Percentiles rank a stretch among this genome's conserved stretches.
Evolutionary conservation across 164 flowering plant species (phyloP).

Genomic region (Vitis rupestris): DNA sequence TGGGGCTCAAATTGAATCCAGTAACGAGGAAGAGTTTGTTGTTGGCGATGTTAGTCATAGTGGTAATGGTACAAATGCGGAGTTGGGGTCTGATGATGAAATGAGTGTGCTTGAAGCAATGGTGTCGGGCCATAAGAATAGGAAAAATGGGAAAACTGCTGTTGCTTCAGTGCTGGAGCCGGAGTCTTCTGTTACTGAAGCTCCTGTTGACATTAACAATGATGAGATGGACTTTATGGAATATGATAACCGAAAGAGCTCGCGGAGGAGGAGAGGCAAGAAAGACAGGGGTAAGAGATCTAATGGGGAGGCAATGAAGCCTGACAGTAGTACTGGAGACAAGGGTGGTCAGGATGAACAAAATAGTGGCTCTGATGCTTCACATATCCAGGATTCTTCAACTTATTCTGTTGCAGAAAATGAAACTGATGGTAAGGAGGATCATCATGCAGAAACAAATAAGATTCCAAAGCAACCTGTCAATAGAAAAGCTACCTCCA

Average conservation of each 20-base stretch:
- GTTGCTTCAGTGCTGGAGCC: slow-evolving; percentile 15
- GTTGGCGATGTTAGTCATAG: background rate
- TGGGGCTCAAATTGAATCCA: slow-evolving; percentile 6
- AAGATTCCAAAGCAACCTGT: slow-evolving; percentile 26
- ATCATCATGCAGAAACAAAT: slow-evolving; percentile 19
- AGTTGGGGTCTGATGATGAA: slow-evolving; percentile 46
- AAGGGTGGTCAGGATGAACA: slow-evolving; percentile 17
- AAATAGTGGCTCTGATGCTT: slow-evolving; percentile 18
- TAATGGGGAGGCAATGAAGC: slow-evolving; percentile 11
- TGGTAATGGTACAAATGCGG: background rate
- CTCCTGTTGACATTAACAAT: slow-evolving; percentile 19
- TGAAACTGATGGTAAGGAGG: slow-evolving; percentile 21
- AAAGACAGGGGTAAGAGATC: slow-evolving; percentile 30
- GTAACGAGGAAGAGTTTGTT: slow-evolving; percentile 3
- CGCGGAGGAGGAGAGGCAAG: slow-evolving; percentile 49
- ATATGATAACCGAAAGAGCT: slow-evolving; percentile 48
- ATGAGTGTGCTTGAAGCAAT: slow-evolving; percentile 60
- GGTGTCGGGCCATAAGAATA: slow-evolving; percentile 58
- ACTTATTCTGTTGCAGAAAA: slow-evolving; percentile 21
- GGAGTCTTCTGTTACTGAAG: slow-evolving; percentile 20
- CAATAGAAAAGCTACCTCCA: slow-evolving; percentile 30
- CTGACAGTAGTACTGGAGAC: background rate
- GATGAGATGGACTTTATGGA: slow-evolving; percentile 49
- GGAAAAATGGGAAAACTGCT: slow-evolving; percentile 19
- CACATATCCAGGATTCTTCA: slow-evolving; percentile 19